phyloP scores from a whole-genome alignment of 2,329 filamentous ascomycete species.

The Colletotrichum incanum region DNA sequence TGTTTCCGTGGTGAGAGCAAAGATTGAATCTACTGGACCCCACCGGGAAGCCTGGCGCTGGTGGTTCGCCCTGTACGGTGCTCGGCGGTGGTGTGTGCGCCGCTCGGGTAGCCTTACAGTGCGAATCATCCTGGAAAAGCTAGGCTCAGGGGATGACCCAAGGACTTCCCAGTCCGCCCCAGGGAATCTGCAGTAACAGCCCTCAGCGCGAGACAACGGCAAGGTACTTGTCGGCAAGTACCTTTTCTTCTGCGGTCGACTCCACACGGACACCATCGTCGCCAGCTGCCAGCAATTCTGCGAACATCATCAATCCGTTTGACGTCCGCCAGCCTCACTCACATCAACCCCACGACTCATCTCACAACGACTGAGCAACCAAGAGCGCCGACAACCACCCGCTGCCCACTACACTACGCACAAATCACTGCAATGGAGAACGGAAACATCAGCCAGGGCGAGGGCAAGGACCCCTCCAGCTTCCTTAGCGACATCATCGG shows the following conservation, averaged over 20 bases:
- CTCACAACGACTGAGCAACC: constrained; percentile 1
- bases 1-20: constrained; percentile 39
- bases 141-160: not conserved
- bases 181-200: constrained; percentile 10
- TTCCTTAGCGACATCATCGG: constrained; percentile 97
- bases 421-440: constrained; percentile 78
- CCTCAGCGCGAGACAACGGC: not conserved
- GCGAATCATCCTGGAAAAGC: constrained; percentile 27
- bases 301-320: constrained; percentile 20
- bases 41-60: constrained; percentile 14
- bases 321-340: constrained; percentile 31
- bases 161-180: constrained; percentile 2
- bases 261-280: constrained; percentile 4
- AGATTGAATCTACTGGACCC: constrained; percentile 28
- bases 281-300: constrained; percentile 40
- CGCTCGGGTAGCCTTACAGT: constrained; percentile 38
- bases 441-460: constrained; percentile 72
- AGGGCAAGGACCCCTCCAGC: constrained; percentile 92
- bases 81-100: constrained; percentile 20
- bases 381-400: not conserved
- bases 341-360: constrained; percentile 3
- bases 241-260: not conserved
- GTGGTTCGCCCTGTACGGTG: constrained; percentile 28
- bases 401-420: not conserved
- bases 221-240: constrained; percentile 9